Conservation (phyloP, 768 basidiomycete genomes). For the Tricholoma sp. region DNA sequence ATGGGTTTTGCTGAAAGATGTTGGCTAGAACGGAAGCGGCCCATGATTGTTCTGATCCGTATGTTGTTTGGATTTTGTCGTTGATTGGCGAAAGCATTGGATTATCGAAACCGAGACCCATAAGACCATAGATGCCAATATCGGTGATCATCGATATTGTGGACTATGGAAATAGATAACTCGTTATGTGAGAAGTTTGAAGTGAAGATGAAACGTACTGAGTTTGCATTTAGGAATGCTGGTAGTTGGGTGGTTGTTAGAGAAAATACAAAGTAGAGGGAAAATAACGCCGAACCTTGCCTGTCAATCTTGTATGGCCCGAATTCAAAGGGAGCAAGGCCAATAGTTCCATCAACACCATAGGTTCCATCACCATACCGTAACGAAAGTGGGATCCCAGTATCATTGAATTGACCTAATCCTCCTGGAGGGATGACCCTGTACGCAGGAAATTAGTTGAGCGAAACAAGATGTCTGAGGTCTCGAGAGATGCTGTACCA, state of each 20-base stretch:
- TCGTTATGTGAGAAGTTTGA: not conserved
- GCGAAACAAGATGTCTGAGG: not conserved
- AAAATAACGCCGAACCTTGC: conserved; percentile 9
- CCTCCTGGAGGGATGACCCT: conserved; percentile 31
- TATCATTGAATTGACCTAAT: conserved; percentile 30
- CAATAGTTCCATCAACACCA: conserved; percentile 29
- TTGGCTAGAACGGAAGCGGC: conserved; percentile 34
- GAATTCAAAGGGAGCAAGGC: conserved; percentile 25
- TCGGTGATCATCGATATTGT: conserved; percentile 11
- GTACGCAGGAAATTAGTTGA: not conserved
- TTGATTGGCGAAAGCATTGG: conserved; percentile 26
- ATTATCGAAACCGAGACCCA: conserved; percentile 31
- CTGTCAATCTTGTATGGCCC: conserved; percentile 23
- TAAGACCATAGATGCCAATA: conserved; percentile 27
- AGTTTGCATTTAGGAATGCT: conserved; percentile 28
- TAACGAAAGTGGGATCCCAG: conserved; percentile 21
- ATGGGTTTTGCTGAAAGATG: conserved; percentile 31
- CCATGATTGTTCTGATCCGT: conserved; percentile 25
- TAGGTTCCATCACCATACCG: conserved; percentile 33
- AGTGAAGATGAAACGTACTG: not conserved
- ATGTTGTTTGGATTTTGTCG: conserved; percentile 14
- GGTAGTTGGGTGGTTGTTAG: conserved; percentile 1
- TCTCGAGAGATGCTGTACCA: conserved; percentile 18
- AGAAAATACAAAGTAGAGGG: not conserved
- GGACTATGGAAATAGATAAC: not conserved